Evolutionary conservation across 768 basidiomycete species (phyloP).

Genomic region (Mycena latifolia): DNA sequence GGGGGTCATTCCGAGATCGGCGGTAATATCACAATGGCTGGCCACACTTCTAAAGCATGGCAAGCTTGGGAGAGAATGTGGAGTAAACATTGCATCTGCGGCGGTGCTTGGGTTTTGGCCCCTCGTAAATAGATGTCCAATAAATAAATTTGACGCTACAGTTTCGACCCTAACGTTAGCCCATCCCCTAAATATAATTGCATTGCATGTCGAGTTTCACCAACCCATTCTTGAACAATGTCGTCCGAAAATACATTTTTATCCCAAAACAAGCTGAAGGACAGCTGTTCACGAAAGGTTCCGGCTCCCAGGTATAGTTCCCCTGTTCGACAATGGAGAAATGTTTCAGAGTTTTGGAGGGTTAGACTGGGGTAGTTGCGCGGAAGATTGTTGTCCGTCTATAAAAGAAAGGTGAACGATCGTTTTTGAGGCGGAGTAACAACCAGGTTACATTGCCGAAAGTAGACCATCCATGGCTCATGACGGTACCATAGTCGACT

Average conservation of each 20-base stretch:
- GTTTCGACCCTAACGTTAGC: not conserved
- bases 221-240: constrained; percentile 60
- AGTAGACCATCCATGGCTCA: constrained; percentile 49
- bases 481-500: constrained; percentile 38
- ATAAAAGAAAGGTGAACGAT: constrained; percentile 3
- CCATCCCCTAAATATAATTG: constrained; percentile 37
- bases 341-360: constrained; percentile 26
- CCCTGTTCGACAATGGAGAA: no score
- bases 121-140: not conserved
- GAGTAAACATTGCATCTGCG: constrained; percentile 75
- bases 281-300: no score
- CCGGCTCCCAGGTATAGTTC: constrained; percentile 66
- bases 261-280: constrained; percentile 53
- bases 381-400: constrained; percentile 54
- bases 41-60: constrained; percentile 59
- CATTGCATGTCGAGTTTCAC: constrained; percentile 54
- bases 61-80: constrained; percentile 75
- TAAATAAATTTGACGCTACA: constrained; percentile 4
- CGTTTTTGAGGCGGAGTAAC: not conserved
- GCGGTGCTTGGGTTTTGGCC: constrained; percentile 67
- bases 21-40: constrained; percentile 43
- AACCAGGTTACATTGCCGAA: constrained; percentile 53
- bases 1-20: constrained; percentile 66
- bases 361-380: constrained; percentile 38
- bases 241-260: constrained; percentile 58